These are phyloP conservation scores for Citrus medica DNA, from an alignment of 345 rosid species.

Conservation along the genomic window DNA sequence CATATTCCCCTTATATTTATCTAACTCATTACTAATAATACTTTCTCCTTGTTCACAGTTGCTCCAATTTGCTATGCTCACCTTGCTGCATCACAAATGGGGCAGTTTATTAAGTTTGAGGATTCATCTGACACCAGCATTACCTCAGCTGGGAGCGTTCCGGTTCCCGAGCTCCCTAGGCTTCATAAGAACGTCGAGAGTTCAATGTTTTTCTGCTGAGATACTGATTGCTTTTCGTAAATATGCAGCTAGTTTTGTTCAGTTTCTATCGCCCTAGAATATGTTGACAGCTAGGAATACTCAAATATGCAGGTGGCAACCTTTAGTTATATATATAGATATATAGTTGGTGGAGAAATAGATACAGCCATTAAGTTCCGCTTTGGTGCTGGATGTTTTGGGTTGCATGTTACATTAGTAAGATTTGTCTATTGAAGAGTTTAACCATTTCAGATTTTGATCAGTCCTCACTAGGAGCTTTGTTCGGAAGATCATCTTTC, in stretches of 20 bases:
- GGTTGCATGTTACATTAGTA: neutral
- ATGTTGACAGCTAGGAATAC: neutral
- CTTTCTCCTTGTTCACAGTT: conserved; percentile 42
- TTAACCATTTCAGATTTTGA: neutral
- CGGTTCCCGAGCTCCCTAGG: conserved; percentile 64
- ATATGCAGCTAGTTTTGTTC: conserved; percentile 3
- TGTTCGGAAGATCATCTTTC: neutral
- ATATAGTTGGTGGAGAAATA: neutral
- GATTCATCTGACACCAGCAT: conserved; percentile 46
- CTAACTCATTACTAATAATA: neutral
- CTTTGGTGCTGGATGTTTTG: neutral
- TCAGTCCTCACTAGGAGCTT: neutral
- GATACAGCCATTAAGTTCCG: neutral
- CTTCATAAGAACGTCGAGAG: conserved; percentile 46
- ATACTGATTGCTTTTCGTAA: conserved; percentile 16
- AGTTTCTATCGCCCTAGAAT: neutral
- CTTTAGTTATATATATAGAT: neutral
- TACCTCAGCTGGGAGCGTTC: conserved; percentile 24
- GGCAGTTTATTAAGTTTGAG: conserved; percentile 72
- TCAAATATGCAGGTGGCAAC: neutral
- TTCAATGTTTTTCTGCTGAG: conserved; percentile 89
- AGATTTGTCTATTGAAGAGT: neutral
- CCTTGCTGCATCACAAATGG: conserved; percentile 76
- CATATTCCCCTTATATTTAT: neutral
- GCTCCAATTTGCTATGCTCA: conserved; percentile 93